Percentiles rank a stretch among this genome's conserved stretches.
phyloP scores from a whole-genome alignment of 305 asterid genomes.

The Andrographis paniculata region DNA sequence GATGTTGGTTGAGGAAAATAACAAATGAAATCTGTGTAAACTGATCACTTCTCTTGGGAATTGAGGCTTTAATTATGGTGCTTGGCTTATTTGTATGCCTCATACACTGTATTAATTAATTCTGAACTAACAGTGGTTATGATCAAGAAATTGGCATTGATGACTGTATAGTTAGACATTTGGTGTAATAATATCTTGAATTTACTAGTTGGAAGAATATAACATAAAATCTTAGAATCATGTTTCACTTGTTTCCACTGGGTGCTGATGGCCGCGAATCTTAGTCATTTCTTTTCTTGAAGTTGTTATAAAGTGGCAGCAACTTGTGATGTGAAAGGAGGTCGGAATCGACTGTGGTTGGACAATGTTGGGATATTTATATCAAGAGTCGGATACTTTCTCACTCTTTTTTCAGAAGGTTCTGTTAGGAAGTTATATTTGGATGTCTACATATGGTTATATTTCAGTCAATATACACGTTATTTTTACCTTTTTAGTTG shows the following conservation, averaged over 20 bases:
- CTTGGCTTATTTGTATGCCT: not conserved
- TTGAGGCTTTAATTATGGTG: not conserved
- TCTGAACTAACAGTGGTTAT: not conserved
- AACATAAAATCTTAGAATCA: too few species aligned
- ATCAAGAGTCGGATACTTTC: not conserved
- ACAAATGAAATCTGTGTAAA: too few species aligned
- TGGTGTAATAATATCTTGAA: constrained; percentile 5
- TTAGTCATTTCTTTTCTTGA: too few species aligned
- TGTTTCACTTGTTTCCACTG: not conserved
- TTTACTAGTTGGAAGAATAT: not conserved
- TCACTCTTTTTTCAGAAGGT: not conserved
- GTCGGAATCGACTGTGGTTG: not conserved
- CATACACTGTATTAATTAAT: not conserved
- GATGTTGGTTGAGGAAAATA: not conserved
- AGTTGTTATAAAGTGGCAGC: too few species aligned
- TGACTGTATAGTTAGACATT: not conserved
- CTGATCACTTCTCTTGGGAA: too few species aligned
- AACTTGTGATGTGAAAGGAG: not conserved
- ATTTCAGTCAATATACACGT: not conserved
- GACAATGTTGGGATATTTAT: not conserved
- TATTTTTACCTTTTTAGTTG: not conserved
- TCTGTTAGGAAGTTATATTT: too few species aligned
- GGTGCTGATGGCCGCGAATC: not conserved
- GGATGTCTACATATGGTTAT: not conserved
- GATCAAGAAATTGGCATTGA: not conserved